phyloP scores from a whole-genome alignment of 2,329 filamentous ascomycete species.

The Aspergillus sergii region DNA sequence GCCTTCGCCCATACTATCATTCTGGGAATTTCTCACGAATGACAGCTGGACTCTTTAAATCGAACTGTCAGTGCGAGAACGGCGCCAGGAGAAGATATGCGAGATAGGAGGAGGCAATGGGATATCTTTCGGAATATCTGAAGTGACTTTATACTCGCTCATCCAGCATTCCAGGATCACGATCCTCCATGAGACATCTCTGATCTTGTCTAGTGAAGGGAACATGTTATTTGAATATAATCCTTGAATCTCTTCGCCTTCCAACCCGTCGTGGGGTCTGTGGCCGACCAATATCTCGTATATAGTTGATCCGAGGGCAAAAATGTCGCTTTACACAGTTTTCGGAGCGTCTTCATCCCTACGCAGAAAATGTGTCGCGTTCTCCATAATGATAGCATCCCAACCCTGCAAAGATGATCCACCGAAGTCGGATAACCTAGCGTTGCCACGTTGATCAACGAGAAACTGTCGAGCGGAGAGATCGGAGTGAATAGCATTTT shows the following conservation, averaged over 20 bases:
- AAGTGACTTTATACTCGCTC: not conserved
- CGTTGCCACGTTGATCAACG: not conserved
- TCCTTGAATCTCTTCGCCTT: not conserved
- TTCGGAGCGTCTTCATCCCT: not conserved
- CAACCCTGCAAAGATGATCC: not conserved
- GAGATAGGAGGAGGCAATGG: not conserved
- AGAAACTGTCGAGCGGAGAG: not conserved
- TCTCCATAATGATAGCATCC: not conserved
- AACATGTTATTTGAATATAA: not conserved
- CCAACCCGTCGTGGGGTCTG: not conserved
- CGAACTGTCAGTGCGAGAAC: fast-evolving
- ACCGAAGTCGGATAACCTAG: not conserved
- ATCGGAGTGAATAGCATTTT: not conserved
- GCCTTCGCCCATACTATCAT: too few species aligned
- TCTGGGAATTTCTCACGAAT: not conserved
- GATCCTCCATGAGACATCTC: not conserved
- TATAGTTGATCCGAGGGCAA: not conserved
- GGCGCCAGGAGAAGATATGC: not conserved
- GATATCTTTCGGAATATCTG: not conserved
- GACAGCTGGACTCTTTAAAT: not conserved
- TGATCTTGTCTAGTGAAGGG: not conserved
- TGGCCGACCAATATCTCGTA: not conserved
- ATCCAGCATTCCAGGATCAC: not conserved
- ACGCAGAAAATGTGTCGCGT: not conserved
- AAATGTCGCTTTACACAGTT: not conserved